Evolutionary conservation across 75 land plant genomes (phyloP).

Genomic region (Cunninghamia lanceolata): DNA sequence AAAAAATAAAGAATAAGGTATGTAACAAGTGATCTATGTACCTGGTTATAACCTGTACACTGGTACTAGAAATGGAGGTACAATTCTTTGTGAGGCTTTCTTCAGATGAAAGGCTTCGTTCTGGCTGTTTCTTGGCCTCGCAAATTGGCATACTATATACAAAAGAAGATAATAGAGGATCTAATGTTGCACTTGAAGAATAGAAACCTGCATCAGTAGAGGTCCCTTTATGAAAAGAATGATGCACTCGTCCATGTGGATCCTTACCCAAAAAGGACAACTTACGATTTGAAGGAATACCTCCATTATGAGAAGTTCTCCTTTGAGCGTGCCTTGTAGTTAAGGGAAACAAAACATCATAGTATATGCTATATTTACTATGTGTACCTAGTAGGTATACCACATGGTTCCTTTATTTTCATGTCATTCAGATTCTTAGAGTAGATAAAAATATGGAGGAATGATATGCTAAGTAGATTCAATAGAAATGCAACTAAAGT

Average conservation of each 20-base stretch:
- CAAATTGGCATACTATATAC: slow-evolving; percentile 36
- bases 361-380: too few relatives aligned
- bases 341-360: slow-evolving; percentile 39
- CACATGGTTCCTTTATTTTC: background rate
- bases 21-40: background rate
- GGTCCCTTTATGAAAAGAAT: slow-evolving; percentile 31
- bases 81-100: background rate
- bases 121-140: slow-evolving; percentile 20
- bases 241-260: slow-evolving; percentile 50
- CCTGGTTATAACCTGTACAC: background rate
- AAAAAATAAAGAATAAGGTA: background rate
- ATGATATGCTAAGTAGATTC: background rate
- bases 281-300: slow-evolving; percentile 32
- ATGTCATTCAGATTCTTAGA: background rate
- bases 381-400: too few relatives aligned
- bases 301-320: slow-evolving; percentile 45
- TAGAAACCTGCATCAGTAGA: slow-evolving; percentile 15
- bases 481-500: background rate
- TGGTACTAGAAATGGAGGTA: background rate
- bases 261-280: slow-evolving; percentile 59
- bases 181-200: slow-evolving; percentile 18
- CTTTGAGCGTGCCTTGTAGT: slow-evolving; percentile 52
- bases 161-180: slow-evolving; percentile 72
- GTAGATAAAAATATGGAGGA: background rate
- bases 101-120: background rate